Evolutionary conservation across 2,329 filamentous ascomycete species (phyloP).

Genomic region (Huntiella abstrusa): DNA sequence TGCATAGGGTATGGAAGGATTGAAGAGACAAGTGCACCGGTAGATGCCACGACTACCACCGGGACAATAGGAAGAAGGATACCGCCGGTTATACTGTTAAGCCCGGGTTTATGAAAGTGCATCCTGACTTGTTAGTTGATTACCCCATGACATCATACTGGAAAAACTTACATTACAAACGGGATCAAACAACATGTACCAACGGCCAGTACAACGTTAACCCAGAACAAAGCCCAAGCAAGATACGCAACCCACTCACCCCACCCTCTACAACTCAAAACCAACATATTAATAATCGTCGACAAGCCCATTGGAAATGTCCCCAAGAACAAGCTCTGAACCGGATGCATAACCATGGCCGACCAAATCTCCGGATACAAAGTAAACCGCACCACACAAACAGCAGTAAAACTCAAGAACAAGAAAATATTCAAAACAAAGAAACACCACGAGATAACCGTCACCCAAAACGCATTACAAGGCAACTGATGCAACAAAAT

Average conservation of each 20-base stretch:
- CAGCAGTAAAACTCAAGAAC: constrained; percentile 33
- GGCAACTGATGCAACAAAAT: constrained; percentile 43
- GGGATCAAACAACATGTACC: constrained; percentile 35
- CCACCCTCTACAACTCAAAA: constrained; percentile 43
- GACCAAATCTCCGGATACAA: constrained; percentile 47
- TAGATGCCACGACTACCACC: constrained; percentile 44
- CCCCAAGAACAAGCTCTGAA: constrained; percentile 49
- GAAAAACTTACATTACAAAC: constrained; percentile 32
- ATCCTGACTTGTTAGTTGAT: constrained; percentile 14
- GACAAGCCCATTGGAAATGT: constrained; percentile 51
- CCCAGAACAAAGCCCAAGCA: constrained; percentile 39
- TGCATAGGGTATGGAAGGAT: constrained; percentile 34
- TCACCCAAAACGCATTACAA: constrained; percentile 37
- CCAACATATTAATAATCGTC: constrained; percentile 47
- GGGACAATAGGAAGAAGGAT: constrained; percentile 49
- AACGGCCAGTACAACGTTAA: constrained; percentile 33
- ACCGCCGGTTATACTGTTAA: constrained; percentile 42
- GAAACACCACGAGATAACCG: constrained; percentile 39
- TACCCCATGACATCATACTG: neutral
- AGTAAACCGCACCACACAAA: constrained; percentile 40
- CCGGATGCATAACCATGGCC: constrained; percentile 47
- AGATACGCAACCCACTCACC: constrained; percentile 35
- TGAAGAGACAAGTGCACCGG: constrained; percentile 45
- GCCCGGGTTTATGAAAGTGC: constrained; percentile 25
- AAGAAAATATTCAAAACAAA: constrained; percentile 41